Evolutionary conservation across 352 stramenopile species (phyloP).

Genomic region (Phytophthora pluvialis): DNA sequence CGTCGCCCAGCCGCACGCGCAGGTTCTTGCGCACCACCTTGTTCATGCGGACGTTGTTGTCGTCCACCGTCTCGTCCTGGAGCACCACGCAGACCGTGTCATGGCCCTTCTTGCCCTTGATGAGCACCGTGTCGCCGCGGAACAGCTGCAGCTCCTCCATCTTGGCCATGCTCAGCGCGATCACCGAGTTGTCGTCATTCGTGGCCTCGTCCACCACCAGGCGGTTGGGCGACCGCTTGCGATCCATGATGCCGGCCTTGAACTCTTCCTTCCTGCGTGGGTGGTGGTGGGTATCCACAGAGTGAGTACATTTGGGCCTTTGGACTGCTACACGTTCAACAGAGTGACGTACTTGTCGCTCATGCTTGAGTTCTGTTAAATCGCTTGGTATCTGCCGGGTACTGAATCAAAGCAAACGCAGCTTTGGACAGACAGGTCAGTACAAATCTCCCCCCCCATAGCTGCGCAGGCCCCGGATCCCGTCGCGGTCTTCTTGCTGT

Average conservation of each 20-base stretch:
- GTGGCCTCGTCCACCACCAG: conserved; percentile 98
- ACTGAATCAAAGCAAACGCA: conserved; percentile 27
- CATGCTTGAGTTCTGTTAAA: conserved; percentile 25
- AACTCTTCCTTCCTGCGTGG: conserved; percentile 75
- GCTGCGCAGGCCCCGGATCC: not conserved
- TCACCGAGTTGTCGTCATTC: conserved; percentile 99
- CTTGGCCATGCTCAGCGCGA: conserved; percentile 91
- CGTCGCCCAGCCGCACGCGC: conserved; percentile 96
- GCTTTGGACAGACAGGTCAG: not conserved
- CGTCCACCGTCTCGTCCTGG: conserved; percentile 97
- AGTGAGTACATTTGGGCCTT: not conserved
- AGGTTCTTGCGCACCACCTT: conserved; percentile 99
- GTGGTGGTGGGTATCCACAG: not conserved
- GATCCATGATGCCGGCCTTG: conserved; percentile 87
- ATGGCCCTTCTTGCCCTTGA: conserved; percentile 99
- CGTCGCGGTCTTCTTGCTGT: not conserved
- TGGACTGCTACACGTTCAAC: not conserved
- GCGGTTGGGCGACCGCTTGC: conserved; percentile 97
- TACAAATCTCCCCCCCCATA: not conserved
- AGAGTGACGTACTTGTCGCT: conserved; percentile 35
- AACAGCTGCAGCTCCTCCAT: conserved; percentile 99
- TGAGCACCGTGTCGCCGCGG: conserved; percentile 98
- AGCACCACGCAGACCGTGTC: conserved; percentile 99
- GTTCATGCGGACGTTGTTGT: conserved; percentile 99
- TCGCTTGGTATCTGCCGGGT: conserved; percentile 22